Percentiles rank a stretch among this genome's conserved stretches.
phyloP scores from a whole-genome alignment of 2,329 filamentous ascomycete species.

The Chrysosporium queenslandicum region DNA sequence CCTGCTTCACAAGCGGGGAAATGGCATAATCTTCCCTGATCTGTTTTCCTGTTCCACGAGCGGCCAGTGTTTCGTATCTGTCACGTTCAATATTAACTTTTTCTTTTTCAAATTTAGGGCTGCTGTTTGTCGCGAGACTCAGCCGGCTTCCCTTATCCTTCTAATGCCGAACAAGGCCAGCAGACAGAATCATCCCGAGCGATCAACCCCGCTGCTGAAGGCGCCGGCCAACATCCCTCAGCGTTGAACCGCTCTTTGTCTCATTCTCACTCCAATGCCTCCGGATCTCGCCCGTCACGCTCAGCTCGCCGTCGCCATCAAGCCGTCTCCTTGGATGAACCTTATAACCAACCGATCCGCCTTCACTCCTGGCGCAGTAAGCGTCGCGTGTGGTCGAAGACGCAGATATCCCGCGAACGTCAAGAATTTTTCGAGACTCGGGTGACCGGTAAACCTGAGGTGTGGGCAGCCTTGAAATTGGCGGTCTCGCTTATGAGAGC shows the following conservation, averaged over 20 bases:
- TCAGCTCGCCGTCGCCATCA: slow-evolving; percentile 16
- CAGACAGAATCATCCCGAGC: slow-evolving; percentile 19
- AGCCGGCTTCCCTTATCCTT: slow-evolving; percentile 21
- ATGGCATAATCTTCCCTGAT: background rate
- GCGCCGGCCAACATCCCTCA: slow-evolving; percentile 9
- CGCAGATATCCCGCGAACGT: slow-evolving; percentile 59
- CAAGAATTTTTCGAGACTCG: slow-evolving; percentile 83
- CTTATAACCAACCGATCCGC: slow-evolving; percentile 60
- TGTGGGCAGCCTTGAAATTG: slow-evolving; percentile 66
- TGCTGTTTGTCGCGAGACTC: slow-evolving; percentile 34
- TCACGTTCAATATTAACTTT: background rate
- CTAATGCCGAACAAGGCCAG: slow-evolving; percentile 21
- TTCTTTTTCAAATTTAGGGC: slow-evolving; percentile 23
- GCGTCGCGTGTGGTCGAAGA: slow-evolving; percentile 58
- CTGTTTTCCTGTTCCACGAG: background rate
- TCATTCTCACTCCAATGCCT: slow-evolving; percentile 12
- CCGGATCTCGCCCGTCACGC: slow-evolving; percentile 11
- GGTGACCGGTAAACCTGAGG: slow-evolving; percentile 63
- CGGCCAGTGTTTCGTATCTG: background rate
- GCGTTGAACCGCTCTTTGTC: slow-evolving; percentile 11
- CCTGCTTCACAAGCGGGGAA: background rate
- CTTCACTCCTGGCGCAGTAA: slow-evolving; percentile 57
- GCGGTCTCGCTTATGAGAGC: slow-evolving; percentile 60
- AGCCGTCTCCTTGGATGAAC: slow-evolving; percentile 40
- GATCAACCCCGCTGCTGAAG: slow-evolving; percentile 14